Percentiles rank a stretch among this genome's conserved stretches.
phyloP scores from a whole-genome alignment of 108 stramenopile species.

The Discostella stelligeroides region DNA sequence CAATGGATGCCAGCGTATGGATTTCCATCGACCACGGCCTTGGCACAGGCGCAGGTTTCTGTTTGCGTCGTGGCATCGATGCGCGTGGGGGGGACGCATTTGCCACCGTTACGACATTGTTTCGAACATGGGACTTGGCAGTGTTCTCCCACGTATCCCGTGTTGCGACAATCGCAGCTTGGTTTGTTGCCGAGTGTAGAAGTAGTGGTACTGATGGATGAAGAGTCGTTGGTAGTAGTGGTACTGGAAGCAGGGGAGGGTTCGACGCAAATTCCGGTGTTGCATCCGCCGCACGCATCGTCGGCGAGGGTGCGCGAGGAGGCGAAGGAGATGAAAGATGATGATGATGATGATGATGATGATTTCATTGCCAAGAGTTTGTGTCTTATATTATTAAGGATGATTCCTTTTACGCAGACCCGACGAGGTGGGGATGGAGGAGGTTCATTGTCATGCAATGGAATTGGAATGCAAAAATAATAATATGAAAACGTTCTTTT shows the following conservation, averaged over 20 bases:
- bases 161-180: constrained; percentile 39
- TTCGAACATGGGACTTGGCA: constrained; percentile 37
- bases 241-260: not conserved
- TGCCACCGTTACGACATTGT: constrained; percentile 27
- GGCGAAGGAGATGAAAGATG: not conserved
- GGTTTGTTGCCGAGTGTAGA: constrained; percentile 36
- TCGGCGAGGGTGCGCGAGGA: constrained; percentile 24
- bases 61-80: not conserved
- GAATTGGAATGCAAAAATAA: too few relatives aligned
- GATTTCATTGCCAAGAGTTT: too few relatives aligned
- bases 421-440: too few relatives aligned
- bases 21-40: constrained; percentile 49
- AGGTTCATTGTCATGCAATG: too few relatives aligned
- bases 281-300: constrained; percentile 46
- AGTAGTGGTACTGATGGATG: not conserved
- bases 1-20: constrained; percentile 51
- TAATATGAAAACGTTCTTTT: too few relatives aligned
- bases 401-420: too few relatives aligned
- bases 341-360: too few relatives aligned
- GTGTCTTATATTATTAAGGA: too few relatives aligned
- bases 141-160: constrained; percentile 33
- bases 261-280: constrained; percentile 30
- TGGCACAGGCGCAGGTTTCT: constrained; percentile 41
- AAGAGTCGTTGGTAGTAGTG: constrained; percentile 6
- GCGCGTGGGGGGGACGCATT: constrained; percentile 27